Conservation (phyloP, 2,329 filamentous ascomycete genomes). For the Volutella citrinella region DNA sequence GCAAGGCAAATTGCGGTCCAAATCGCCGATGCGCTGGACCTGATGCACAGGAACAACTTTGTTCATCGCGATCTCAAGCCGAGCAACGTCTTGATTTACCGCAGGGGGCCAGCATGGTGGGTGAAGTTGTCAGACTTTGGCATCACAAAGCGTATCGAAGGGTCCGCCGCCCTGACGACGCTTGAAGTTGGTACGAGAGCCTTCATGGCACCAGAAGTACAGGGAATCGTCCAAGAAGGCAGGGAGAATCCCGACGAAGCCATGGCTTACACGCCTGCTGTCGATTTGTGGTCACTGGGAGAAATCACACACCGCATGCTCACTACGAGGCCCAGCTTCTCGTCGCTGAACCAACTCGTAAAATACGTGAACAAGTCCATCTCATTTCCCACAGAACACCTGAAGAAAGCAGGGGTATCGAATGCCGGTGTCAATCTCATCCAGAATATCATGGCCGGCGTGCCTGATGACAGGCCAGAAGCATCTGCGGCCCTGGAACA, state of each 20-base stretch:
- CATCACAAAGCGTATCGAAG: conserved; percentile 4
- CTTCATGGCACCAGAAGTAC: conserved; percentile 2
- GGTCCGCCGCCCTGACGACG: background rate
- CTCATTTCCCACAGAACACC: too few relatives aligned
- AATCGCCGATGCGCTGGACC: conserved; percentile 3
- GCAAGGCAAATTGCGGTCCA: conserved; percentile 2
- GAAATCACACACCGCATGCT: too few relatives aligned
- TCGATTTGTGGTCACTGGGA: conserved; percentile 1
- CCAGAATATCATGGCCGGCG: too few relatives aligned
- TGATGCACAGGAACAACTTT: conserved; percentile 8
- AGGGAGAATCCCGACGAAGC: background rate
- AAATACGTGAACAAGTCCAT: too few relatives aligned
- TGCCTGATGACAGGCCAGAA: too few relatives aligned
- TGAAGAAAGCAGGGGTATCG: too few relatives aligned
- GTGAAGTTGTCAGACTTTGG: conserved; percentile 9
- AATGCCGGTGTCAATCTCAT: too few relatives aligned
- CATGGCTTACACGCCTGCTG: conserved; percentile 1
- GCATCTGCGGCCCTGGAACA: too few relatives aligned
- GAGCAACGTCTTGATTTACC: conserved; percentile 2
- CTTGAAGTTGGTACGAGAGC: conserved; percentile 3
- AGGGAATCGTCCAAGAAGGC: background rate
- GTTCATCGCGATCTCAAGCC: conserved; percentile 6
- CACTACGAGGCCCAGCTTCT: too few relatives aligned
- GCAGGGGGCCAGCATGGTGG: conserved; percentile 4
- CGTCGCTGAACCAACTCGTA: too few relatives aligned